Conservation (phyloP, 352 stramenopile genomes). For the Lagenidium sp. region DNA sequence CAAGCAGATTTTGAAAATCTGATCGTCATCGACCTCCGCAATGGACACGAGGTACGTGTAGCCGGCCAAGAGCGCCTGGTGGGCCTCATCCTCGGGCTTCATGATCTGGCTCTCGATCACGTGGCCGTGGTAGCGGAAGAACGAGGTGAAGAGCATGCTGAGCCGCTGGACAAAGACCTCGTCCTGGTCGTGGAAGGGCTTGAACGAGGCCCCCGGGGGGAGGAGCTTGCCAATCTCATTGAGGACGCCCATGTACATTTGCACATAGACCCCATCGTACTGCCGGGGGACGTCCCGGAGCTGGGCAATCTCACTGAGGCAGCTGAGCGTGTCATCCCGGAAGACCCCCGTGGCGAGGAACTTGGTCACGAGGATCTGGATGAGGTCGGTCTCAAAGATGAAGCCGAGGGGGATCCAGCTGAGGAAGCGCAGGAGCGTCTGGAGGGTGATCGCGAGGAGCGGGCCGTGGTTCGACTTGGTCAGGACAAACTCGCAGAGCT, state of each 20-base stretch:
- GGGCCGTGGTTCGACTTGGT: conserved; percentile 89
- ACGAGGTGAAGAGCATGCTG: conserved; percentile 96
- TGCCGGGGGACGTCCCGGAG: conserved; percentile 87
- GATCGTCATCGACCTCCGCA: conserved; percentile 89
- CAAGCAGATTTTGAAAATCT: conserved; percentile 99
- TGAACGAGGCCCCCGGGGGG: conserved; percentile 87
- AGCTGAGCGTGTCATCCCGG: conserved; percentile 96
- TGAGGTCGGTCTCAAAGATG: conserved; percentile 97
- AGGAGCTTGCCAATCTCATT: conserved; percentile 90
- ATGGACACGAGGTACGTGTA: conserved; percentile 92
- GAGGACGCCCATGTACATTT: conserved; percentile 94
- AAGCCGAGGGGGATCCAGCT: conserved; percentile 98
- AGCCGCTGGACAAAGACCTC: conserved; percentile 96
- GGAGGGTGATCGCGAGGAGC: conserved; percentile 94
- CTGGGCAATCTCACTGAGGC: conserved; percentile 96
- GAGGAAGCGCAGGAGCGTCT: conserved; percentile 96
- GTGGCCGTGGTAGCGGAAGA: conserved; percentile 92
- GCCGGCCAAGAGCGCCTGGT: conserved; percentile 88
- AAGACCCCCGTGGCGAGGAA: conserved; percentile 94
- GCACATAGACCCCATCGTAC: conserved; percentile 93
- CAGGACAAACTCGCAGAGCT: conserved; percentile 98
- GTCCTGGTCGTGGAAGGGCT: conserved; percentile 91
- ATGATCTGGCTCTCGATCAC: conserved; percentile 90
- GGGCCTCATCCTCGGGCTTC: conserved; percentile 72
- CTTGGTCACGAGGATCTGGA: conserved; percentile 94